A percentile compares a stretch with the other conserved stretches of the same genome.
These are phyloP conservation scores for Phaffia tasmanica DNA, from an alignment of 768 basidiomycete species.

Conservation along the genomic window DNA sequence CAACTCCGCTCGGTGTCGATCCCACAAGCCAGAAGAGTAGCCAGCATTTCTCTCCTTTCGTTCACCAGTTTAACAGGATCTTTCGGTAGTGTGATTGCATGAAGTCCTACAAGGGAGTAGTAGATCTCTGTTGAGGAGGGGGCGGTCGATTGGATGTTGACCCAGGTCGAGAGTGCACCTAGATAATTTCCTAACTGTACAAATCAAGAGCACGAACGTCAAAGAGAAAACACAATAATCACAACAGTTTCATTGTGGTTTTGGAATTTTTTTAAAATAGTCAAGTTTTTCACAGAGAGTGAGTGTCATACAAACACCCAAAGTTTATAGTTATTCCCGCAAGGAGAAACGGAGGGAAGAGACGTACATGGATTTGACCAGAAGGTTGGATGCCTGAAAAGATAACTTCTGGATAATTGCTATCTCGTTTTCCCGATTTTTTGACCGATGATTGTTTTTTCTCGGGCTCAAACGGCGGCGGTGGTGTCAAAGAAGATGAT, in stretches of 20 bases:
- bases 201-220: background rate
- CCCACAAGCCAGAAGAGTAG: slow-evolving; percentile 71
- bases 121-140: slow-evolving; percentile 44
- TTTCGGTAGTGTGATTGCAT: slow-evolving; percentile 86
- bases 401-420: background rate
- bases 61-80: slow-evolving; percentile 52
- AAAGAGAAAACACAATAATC: no score
- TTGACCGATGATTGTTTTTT: no score
- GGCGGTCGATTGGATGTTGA: slow-evolving; percentile 53
- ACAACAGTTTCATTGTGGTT: no score
- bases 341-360: background rate
- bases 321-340: slow-evolving; percentile 63
- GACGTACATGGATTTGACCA: slow-evolving; percentile 41
- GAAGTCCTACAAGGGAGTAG: slow-evolving; percentile 76
- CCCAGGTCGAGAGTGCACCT: slow-evolving; percentile 84
- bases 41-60: slow-evolving; percentile 66
- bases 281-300: background rate
- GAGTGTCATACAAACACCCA: slow-evolving; percentile 9
- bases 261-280: slow-evolving; percentile 19
- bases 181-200: slow-evolving; percentile 81
- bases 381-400: slow-evolving; percentile 89
- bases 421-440: no score
- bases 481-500: no score
- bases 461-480: no score
- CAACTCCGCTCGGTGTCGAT: slow-evolving; percentile 63